Evolutionary conservation across 2,329 filamentous ascomycete genomes (phyloP).

Genomic region (Dryadomyces sulphureus): DNA sequence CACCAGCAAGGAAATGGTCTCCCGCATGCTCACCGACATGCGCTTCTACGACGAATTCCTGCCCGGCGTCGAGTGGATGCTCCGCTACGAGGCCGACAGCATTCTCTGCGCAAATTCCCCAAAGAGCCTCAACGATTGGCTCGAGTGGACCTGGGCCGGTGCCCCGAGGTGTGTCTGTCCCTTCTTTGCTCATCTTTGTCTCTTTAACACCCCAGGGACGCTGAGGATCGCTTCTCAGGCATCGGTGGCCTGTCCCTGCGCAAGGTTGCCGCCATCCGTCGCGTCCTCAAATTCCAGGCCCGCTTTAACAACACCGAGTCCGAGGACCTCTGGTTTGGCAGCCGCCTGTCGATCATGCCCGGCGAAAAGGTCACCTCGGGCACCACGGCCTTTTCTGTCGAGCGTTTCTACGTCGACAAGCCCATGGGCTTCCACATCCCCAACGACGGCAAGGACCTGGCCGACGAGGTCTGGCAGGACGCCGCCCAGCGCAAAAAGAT

Average conservation of each 20-base stretch:
- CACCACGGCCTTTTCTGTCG: conserved; percentile 29
- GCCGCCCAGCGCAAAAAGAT: conserved; percentile 27
- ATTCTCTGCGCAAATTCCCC: conserved; percentile 39
- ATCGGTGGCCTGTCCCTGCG: conserved; percentile 40
- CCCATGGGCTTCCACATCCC: conserved; percentile 41
- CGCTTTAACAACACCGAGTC: conserved; percentile 34
- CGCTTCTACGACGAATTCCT: conserved; percentile 38
- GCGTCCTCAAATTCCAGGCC: conserved; percentile 31
- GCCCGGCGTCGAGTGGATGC: conserved; percentile 34
- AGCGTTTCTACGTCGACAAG: conserved; percentile 31
- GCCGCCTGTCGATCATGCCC: conserved; percentile 30
- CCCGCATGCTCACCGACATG: conserved; percentile 31
- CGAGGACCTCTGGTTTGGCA: conserved; percentile 41
- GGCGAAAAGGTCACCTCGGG: conserved; percentile 30
- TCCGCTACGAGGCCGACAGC: conserved; percentile 40
- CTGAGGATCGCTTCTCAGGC: conserved; percentile 30
- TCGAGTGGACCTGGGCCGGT: conserved; percentile 39
- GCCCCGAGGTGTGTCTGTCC: conserved; percentile 27
- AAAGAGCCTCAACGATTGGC: conserved; percentile 36
- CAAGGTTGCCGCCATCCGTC: conserved; percentile 33
- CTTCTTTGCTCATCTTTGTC: neutral
- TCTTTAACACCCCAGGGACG: conserved; percentile 14
- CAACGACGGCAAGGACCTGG: conserved; percentile 25
- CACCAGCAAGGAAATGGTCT: conserved; percentile 30
- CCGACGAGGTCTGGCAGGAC: conserved; percentile 31